Percentiles rank a stretch among this genome's conserved stretches.
These are phyloP conservation scores for Phytopythium sindhum DNA, from an alignment of 352 stramenopile genomes.

Conservation along the genomic window DNA sequence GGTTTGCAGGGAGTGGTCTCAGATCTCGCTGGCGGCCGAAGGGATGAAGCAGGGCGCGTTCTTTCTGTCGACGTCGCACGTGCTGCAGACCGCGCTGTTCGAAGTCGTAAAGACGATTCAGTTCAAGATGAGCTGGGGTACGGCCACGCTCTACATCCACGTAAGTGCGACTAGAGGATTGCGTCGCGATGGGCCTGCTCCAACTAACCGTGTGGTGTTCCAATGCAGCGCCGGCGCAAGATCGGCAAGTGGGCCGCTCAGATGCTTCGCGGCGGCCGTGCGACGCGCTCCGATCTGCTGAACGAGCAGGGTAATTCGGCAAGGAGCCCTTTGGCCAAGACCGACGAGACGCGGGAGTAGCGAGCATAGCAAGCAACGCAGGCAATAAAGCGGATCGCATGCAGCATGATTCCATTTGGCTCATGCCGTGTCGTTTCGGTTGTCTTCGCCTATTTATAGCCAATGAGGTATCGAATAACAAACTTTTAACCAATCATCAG, in stretches of 20 bases:
- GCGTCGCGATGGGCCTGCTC: not conserved
- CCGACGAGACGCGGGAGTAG: slow-evolving; percentile 5
- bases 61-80: slow-evolving; percentile 81
- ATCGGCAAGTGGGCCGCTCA: slow-evolving; percentile 84
- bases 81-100: slow-evolving; percentile 75
- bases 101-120: slow-evolving; percentile 75
- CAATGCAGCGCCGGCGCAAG: slow-evolving; percentile 55
- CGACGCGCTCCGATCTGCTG: slow-evolving; percentile 71
- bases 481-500: not conserved
- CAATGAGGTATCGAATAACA: not conserved
- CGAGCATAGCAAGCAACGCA: not conserved
- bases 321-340: slow-evolving; percentile 6
- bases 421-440: not conserved
- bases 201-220: slow-evolving; percentile 2
- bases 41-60: slow-evolving; percentile 83
- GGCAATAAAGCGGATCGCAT: not conserved
- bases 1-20: slow-evolving; percentile 55
- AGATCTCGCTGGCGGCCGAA: slow-evolving; percentile 77
- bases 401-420: not conserved
- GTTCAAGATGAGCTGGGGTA: slow-evolving; percentile 84
- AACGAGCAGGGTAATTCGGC: slow-evolving; percentile 8
- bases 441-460: not conserved
- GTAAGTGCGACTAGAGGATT: slow-evolving; percentile 30
- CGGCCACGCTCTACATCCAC: slow-evolving; percentile 79
- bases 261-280: slow-evolving; percentile 76